These are phyloP conservation scores for Fusarium fracticaudum DNA, from an alignment of 2,329 filamentous ascomycete genomes.

Conservation along the genomic window DNA sequence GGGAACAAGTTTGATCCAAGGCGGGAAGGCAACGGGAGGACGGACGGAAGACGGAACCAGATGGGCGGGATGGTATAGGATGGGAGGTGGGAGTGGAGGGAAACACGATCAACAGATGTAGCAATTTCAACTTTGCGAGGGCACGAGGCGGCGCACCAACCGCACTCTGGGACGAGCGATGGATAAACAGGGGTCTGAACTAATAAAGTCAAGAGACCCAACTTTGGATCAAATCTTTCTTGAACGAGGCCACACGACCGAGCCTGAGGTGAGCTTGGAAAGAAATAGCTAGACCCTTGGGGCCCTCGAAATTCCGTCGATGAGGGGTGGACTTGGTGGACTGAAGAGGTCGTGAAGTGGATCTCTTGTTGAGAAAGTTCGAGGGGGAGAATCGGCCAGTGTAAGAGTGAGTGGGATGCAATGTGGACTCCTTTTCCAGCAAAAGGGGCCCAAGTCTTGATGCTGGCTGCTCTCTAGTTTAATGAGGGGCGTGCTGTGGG, in stretches of 20 bases:
- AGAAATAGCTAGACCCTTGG: slow-evolving; percentile 21
- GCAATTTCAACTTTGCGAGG: slow-evolving; percentile 37
- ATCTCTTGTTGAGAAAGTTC: slow-evolving; percentile 21
- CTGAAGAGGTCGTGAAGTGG: slow-evolving; percentile 23
- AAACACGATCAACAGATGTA: slow-evolving; percentile 34
- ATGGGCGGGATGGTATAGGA: slow-evolving; percentile 32
- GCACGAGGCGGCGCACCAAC: slow-evolving; percentile 36
- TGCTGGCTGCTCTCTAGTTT: slow-evolving; percentile 31
- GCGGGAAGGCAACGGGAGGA: slow-evolving; percentile 37
- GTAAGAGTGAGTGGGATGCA: slow-evolving; percentile 35
- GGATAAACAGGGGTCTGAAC: slow-evolving; percentile 17
- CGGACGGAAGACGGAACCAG: slow-evolving; percentile 41
- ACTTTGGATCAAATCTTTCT: slow-evolving; percentile 2
- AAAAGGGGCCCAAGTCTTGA: slow-evolving; percentile 33
- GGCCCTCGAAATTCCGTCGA: slow-evolving; percentile 20
- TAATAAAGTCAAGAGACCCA: slow-evolving; percentile 15
- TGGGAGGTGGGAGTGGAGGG: slow-evolving; percentile 34
- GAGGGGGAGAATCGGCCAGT: slow-evolving; percentile 30
- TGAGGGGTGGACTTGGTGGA: slow-evolving; percentile 32
- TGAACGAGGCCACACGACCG: neutral
- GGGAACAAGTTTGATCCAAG: slow-evolving; percentile 37
- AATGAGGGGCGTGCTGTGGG: slow-evolving; percentile 36
- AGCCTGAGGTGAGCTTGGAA: slow-evolving; percentile 2
- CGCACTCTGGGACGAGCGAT: slow-evolving; percentile 32
- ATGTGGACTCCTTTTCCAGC: slow-evolving; percentile 36